phyloP scores from a whole-genome alignment of 257 asterid species.

The Nicotiana paniculata region DNA sequence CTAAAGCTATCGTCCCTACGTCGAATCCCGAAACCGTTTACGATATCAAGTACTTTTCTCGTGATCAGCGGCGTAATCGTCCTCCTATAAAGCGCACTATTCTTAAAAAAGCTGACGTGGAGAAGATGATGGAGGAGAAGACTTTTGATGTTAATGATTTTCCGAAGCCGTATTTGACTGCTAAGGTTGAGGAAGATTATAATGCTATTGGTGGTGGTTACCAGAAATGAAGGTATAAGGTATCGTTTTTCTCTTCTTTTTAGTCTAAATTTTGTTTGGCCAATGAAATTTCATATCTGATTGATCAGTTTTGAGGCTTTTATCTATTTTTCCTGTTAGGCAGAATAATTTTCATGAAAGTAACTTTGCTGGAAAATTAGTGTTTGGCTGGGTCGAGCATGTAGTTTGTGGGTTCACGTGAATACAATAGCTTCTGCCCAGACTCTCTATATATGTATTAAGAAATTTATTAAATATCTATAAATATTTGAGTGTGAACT shows the following conservation, averaged over 20 bases:
- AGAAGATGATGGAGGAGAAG: conserved; percentile 67
- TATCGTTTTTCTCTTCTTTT: neutral
- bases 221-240: conserved; percentile 38
- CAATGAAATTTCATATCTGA: no score
- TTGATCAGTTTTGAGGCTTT: neutral
- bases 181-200: conserved; percentile 49
- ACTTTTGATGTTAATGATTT: conserved; percentile 53
- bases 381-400: neutral
- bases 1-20: conserved; percentile 59
- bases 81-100: conserved; percentile 69
- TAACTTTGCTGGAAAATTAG: neutral
- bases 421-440: no score
- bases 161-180: conserved; percentile 63
- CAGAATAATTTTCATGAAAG: neutral
- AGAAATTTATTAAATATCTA: no score
- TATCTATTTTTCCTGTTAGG: neutral
- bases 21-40: conserved; percentile 78
- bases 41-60: conserved; percentile 84
- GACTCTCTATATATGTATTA: no score
- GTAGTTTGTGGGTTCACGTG: no score
- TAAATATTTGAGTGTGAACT: no score
- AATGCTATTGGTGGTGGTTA: conserved; percentile 77
- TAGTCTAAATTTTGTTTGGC: no score
- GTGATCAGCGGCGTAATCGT: conserved; percentile 91
- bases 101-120: conserved; percentile 68